Evolutionary conservation across 805 yeast species (phyloP).

Genomic region (Saccharomyces jurei): DNA sequence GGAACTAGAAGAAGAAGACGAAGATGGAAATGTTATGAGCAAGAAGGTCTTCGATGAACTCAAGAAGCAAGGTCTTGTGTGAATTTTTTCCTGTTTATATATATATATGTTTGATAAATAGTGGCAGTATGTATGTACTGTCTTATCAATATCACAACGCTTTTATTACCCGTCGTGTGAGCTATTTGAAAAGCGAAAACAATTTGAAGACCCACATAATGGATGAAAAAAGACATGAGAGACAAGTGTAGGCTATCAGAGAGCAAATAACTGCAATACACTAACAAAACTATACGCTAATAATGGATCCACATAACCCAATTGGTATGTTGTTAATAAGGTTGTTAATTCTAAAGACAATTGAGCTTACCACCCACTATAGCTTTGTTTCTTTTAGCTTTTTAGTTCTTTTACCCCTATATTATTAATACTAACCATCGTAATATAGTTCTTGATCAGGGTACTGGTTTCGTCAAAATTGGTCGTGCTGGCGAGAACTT

Average conservation of each 20-base stretch:
- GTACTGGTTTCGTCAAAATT: conserved; percentile 95
- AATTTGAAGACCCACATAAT: not conserved
- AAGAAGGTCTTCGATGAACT: conserved; percentile 75
- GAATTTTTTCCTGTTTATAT: conserved; percentile 2
- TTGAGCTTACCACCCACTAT: not conserved
- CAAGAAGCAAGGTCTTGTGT: conserved; percentile 79
- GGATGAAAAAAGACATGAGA: not conserved
- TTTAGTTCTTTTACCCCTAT: conserved; percentile 2
- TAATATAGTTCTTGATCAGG: conserved; percentile 79
- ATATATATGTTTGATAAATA: not conserved
- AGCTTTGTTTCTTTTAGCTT: not conserved
- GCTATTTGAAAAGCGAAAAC: not conserved
- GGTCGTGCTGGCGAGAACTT: conserved; percentile 96
- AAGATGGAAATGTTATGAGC: conserved; percentile 87
- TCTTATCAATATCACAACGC: not conserved
- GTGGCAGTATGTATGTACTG: not conserved
- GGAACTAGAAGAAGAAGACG: conserved; percentile 83
- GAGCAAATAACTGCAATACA: not conserved
- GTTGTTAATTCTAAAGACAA: not conserved
- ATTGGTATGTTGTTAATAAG: conserved; percentile 23
- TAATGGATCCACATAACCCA: conserved; percentile 30
- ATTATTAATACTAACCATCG: not conserved
- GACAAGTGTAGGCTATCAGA: not conserved
- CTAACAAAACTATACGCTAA: not conserved
- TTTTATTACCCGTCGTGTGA: not conserved